Evolutionary conservation across 75 land plant genomes (phyloP).

Genomic region (Pinus taeda): DNA sequence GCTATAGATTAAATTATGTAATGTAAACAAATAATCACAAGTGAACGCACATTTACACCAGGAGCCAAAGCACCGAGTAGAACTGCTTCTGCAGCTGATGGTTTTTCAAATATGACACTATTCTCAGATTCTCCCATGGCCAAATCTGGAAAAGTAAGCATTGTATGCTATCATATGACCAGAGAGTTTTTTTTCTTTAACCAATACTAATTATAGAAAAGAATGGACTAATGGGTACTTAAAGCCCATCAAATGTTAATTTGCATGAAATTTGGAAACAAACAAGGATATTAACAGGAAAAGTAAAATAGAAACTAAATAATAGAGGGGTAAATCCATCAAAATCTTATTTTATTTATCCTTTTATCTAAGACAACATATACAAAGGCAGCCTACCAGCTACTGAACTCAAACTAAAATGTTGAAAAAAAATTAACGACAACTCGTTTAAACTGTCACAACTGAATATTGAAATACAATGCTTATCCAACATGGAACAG

Average conservation of each 20-base stretch:
- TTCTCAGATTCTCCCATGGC: background rate
- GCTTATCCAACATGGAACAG: too few species aligned
- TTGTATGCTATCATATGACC: background rate
- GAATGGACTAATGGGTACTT: background rate
- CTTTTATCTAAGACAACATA: background rate
- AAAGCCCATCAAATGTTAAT: background rate
- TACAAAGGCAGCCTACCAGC: background rate
- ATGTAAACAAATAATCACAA: background rate
- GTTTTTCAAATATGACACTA: background rate
- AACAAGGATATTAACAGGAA: background rate
- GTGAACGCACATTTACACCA: constrained; percentile 23
- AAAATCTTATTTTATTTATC: background rate
- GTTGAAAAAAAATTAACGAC: background rate
- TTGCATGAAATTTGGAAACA: background rate
- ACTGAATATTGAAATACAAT: background rate
- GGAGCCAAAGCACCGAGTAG: constrained; percentile 27
- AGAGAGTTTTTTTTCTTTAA: background rate
- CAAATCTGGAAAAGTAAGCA: background rate
- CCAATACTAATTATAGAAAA: background rate
- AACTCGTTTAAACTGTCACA: background rate
- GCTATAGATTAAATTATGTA: background rate
- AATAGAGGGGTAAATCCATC: background rate
- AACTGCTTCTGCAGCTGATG: constrained; percentile 23
- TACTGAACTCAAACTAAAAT: background rate
- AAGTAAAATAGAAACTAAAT: background rate